Evolutionary conservation across 2,329 filamentous ascomycete genomes (phyloP).

Genomic region (Colletotrichum melonis): DNA sequence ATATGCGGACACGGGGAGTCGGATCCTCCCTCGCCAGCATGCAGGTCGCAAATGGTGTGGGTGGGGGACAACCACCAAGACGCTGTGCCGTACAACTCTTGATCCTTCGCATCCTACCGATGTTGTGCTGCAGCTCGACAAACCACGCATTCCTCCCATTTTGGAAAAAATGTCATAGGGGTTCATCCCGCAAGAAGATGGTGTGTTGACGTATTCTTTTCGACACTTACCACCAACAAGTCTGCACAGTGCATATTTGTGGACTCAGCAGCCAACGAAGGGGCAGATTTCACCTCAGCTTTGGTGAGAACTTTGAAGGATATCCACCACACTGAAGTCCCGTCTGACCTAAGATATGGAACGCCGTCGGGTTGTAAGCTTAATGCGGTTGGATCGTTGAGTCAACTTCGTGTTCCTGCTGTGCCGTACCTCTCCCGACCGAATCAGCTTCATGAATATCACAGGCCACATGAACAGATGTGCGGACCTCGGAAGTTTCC

Average conservation of each 20-base stretch:
- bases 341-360: constrained; percentile 18
- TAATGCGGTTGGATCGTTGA: constrained; percentile 1
- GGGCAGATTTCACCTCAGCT: neutral
- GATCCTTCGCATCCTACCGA: constrained; percentile 29
- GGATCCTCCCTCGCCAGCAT: neutral
- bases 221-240: neutral
- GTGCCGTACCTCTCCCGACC: constrained; percentile 4
- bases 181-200: neutral
- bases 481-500: neutral
- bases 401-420: constrained; percentile 1
- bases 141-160: neutral
- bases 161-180: neutral
- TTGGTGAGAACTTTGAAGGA: neutral
- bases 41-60: constrained; percentile 13
- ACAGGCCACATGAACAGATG: neutral
- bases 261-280: neutral
- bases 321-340: neutral
- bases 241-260: neutral
- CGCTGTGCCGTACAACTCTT: constrained; percentile 16
- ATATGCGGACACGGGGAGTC: constrained; percentile 7
- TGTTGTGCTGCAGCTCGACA: constrained; percentile 15
- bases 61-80: constrained; percentile 7
- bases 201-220: neutral
- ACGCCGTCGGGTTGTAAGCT: neutral
- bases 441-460: neutral